phyloP scores from a whole-genome alignment of 805 yeast genomes.

The Candida stauntonica region DNA sequence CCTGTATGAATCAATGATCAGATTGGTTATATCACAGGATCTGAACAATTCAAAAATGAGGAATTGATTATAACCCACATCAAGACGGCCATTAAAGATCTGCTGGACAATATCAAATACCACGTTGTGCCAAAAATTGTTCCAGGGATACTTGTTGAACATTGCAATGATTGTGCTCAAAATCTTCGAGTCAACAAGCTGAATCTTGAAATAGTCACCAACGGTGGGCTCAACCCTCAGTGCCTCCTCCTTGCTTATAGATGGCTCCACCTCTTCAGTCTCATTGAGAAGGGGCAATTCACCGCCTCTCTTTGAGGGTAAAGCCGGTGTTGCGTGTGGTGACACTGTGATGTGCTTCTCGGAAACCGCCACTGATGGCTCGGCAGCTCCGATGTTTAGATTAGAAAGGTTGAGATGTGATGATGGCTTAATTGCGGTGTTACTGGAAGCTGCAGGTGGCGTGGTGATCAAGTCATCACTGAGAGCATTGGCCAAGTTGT shows the following conservation, averaged over 20 bases:
- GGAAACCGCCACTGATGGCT: conserved; percentile 28
- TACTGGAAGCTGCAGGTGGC: neutral
- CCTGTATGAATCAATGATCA: conserved; percentile 62
- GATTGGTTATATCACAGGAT: conserved; percentile 51
- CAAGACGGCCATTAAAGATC: conserved; percentile 67
- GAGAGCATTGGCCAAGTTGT: conserved; percentile 25
- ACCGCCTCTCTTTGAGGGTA: conserved; percentile 6
- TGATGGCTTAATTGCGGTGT: neutral
- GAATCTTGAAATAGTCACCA: conserved; percentile 70
- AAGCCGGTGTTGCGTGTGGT: conserved; percentile 19
- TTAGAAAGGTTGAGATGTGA: conserved; percentile 20
- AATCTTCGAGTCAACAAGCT: conserved; percentile 59
- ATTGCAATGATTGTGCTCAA: conserved; percentile 56
- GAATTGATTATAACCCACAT: conserved; percentile 69
- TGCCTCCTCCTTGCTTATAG: conserved; percentile 17
- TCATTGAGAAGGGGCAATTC: conserved; percentile 13
- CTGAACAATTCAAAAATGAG: conserved; percentile 59
- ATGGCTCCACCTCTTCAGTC: conserved; percentile 1
- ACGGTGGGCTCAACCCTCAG: conserved; percentile 55
- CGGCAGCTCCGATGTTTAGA: conserved; percentile 26
- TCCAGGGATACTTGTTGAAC: conserved; percentile 77
- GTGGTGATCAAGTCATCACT: conserved; percentile 25
- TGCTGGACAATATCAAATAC: conserved; percentile 83
- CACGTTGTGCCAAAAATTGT: conserved; percentile 79
- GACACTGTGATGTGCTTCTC: conserved; percentile 25